Evolutionary conservation across 768 basidiomycete genomes (phyloP), one percentile per base, ranked within the genome.

Genomic region (Fistulinella prunicolor): DNA sequence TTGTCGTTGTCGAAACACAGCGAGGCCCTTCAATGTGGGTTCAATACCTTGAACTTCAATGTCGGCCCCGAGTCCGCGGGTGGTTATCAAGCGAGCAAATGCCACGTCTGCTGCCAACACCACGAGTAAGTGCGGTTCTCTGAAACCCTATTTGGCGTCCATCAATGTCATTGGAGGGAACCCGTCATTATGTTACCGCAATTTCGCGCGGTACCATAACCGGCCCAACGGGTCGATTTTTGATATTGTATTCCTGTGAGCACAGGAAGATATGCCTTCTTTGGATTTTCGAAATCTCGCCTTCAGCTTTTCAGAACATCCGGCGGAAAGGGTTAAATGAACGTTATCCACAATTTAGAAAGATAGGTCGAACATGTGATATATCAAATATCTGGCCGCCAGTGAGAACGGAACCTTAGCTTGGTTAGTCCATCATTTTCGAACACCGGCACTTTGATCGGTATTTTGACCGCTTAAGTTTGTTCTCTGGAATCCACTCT

Each of bases 391-490:
- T 30, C 44, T 36, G 38, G 20, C 32, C 16, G 17, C 34, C 19
- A 36, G 32, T 46, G 43, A 46, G 44, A 50, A 36, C n/a, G 23
- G 24, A 38, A 16, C 14, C n/a, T 10, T 32, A 14, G 30, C 4
- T 49, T 46, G 46, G 46, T 46, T 45, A 19, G 53, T 49, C 38
- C 47, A 16, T 42, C 19, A 28, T 53, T 47, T 50, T 50, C 35
- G 24, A 44, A 58, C 13, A 22, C 2, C 16, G 23, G 17, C 30
- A 22, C 35, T 38, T 28, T 51, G 36, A 40, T 50, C 42, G 40
- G 17, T 22, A 19, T 28, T 29, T 22, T 30, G 46, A 36, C 24
- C 35, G 5, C 17, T 47, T 38, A 29, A 19, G 34, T 46, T 46
- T 44, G 38, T 38, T 40, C n/a, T 42, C 21, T 34, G 13, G n/a